Evolutionary conservation across 1,284 basidiomycete species (phyloP).

Genomic region (Malassezia cuniculi): DNA sequence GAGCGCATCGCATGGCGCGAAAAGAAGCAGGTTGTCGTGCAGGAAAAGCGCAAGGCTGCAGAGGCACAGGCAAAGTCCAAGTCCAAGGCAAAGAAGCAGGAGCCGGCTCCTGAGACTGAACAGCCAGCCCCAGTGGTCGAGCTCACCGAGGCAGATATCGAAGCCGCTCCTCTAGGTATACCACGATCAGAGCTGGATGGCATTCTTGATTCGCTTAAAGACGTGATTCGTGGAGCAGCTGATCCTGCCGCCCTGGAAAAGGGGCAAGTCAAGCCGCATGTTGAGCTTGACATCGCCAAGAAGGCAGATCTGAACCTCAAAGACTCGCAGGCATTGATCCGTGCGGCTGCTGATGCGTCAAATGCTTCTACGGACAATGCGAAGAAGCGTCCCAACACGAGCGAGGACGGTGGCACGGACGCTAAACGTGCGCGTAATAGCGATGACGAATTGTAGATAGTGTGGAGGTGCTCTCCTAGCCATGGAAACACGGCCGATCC

Average conservation of each 20-base stretch:
- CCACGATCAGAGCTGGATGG: constrained; percentile 57
- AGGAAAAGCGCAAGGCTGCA: constrained; percentile 13
- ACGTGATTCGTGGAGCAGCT: too few relatives aligned
- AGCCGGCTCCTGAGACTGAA: constrained; percentile 5
- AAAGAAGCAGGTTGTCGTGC: constrained; percentile 11
- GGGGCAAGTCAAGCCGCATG: too few relatives aligned
- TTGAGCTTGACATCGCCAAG: too few relatives aligned
- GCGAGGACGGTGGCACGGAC: constrained; percentile 1
- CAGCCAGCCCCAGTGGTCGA: neutral
- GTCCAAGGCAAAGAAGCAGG: constrained; percentile 16
- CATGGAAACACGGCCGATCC: constrained; percentile 9
- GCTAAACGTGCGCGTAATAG: too few relatives aligned
- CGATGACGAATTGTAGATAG: too few relatives aligned
- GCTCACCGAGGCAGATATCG: constrained; percentile 15
- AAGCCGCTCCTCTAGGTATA: constrained; percentile 18
- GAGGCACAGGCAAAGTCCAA: constrained; percentile 16
- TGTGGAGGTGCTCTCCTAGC: too few relatives aligned
- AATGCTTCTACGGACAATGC: neutral
- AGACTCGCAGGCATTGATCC: constrained; percentile 10
- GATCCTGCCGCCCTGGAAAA: too few relatives aligned
- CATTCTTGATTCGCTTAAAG: constrained; percentile 51
- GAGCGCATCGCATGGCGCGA: constrained; percentile 2
- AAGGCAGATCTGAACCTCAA: too few relatives aligned
- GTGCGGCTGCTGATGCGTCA: neutral
- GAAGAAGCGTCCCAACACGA: neutral